Evolutionary conservation across 2,329 filamentous ascomycete species (phyloP).

Genomic region (Huntiella omanensis): DNA sequence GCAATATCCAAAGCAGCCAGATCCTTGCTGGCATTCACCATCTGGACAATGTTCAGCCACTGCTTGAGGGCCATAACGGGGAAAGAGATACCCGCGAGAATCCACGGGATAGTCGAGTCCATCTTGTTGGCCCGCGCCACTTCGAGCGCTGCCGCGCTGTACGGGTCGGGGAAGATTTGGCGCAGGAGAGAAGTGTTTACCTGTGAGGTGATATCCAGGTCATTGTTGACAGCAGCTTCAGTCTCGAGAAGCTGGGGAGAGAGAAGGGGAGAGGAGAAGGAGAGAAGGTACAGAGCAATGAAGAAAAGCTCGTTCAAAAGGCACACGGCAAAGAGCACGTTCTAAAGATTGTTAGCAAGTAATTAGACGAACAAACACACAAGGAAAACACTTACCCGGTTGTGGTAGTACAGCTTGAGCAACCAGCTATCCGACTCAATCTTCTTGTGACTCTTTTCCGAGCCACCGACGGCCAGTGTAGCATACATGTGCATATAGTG

Average conservation of each 20-base stretch:
- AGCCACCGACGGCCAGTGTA: slow-evolving; percentile 70
- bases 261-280: slow-evolving; percentile 79
- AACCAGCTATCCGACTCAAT: slow-evolving; percentile 78
- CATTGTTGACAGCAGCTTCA: slow-evolving; percentile 15
- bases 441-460: slow-evolving; percentile 74
- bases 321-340: slow-evolving; percentile 80
- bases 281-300: slow-evolving; percentile 92
- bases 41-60: slow-evolving; percentile 80
- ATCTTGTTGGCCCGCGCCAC: slow-evolving; percentile 88
- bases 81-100: slow-evolving; percentile 60
- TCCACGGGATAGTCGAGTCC: slow-evolving; percentile 47
- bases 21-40: slow-evolving; percentile 83
- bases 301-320: slow-evolving; percentile 90
- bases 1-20: slow-evolving; percentile 77
- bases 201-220: slow-evolving; percentile 46
- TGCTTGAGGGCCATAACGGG: slow-evolving; percentile 88
- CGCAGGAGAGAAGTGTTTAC: slow-evolving; percentile 50
- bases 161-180: slow-evolving; percentile 70
- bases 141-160: slow-evolving; percentile 83
- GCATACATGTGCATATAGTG: slow-evolving; percentile 99
- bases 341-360: slow-evolving; percentile 28
- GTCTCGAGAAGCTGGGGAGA: slow-evolving; percentile 61
- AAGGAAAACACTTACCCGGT: slow-evolving; percentile 48
- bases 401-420: slow-evolving; percentile 90
- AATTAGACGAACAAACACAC: neutral